phyloP scores from a whole-genome alignment of 1,139 yeast genomes.

The Suhomyces atakaporum region DNA sequence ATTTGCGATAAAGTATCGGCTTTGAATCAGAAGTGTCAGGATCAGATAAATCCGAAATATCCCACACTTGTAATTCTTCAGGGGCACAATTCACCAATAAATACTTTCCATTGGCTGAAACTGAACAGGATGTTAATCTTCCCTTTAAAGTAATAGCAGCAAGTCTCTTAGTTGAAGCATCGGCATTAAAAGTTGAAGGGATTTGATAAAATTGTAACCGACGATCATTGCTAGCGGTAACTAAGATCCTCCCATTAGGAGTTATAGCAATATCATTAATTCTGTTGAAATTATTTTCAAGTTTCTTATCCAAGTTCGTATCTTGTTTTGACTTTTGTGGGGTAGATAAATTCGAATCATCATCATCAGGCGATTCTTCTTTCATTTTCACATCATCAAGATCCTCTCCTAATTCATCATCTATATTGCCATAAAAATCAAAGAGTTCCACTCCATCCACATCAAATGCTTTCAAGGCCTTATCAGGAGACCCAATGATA shows the following conservation, averaged over 20 bases:
- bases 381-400: constrained; percentile 16
- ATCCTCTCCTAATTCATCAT: constrained; percentile 24
- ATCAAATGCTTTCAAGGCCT: constrained; percentile 64
- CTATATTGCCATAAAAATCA: constrained; percentile 47
- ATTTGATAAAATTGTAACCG: constrained; percentile 54
- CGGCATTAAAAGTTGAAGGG: constrained; percentile 38
- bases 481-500: constrained; percentile 78
- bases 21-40: constrained; percentile 13
- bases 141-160: constrained; percentile 40
- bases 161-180: constrained; percentile 36
- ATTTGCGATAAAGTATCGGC: constrained; percentile 55
- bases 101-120: constrained; percentile 46
- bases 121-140: constrained; percentile 43
- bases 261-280: constrained; percentile 69
- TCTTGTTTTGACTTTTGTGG: constrained; percentile 6
- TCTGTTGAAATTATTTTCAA: constrained; percentile 41
- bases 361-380: constrained; percentile 15
- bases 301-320: constrained; percentile 12
- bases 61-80: constrained; percentile 82
- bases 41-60: constrained; percentile 31
- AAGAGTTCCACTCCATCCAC: constrained; percentile 44
- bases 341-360: constrained; percentile 1
- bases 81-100: constrained; percentile 70
- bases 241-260: constrained; percentile 60
- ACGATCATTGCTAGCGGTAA: constrained; percentile 65